Conservation (phyloP, 2,329 filamentous ascomycete genomes). For the Dichotomopilus funicola region DNA sequence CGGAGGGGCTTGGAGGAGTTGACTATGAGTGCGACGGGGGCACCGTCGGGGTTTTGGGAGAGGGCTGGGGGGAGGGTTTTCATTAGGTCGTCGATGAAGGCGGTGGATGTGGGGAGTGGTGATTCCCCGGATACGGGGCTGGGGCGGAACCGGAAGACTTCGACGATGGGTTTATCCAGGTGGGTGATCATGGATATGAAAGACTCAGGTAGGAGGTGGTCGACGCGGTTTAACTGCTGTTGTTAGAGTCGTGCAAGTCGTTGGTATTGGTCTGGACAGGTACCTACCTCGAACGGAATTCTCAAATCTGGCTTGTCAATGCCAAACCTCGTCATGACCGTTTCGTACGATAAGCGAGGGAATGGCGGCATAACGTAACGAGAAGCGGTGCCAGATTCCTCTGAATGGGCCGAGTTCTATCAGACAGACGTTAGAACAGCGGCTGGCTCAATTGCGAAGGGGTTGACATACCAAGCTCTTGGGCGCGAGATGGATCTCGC, state of each 20-base stretch:
- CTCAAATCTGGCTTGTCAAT: conserved; percentile 90
- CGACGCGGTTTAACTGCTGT: conserved; percentile 57
- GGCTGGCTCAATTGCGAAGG: too few relatives aligned
- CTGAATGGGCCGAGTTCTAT: background rate
- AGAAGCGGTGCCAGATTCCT: background rate
- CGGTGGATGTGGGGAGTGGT: background rate
- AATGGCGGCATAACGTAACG: conserved; percentile 36
- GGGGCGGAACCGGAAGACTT: conserved; percentile 64
- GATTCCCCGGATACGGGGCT: conserved; percentile 20
- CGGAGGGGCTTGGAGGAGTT: conserved; percentile 67
- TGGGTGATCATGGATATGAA: conserved; percentile 71
- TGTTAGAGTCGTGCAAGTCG: conserved; percentile 6
- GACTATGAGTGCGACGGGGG: conserved; percentile 70
- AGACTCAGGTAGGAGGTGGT: conserved; percentile 53
- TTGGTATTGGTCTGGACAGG: background rate
- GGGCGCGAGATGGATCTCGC: conserved; percentile 26
- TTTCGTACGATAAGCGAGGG: conserved; percentile 59
- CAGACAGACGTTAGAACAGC: background rate
- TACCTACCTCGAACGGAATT: conserved; percentile 56
- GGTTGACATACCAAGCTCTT: conserved; percentile 10
- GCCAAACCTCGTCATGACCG: conserved; percentile 74
- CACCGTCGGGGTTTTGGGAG: conserved; percentile 64
- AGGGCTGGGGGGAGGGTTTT: conserved; percentile 55
- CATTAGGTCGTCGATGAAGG: conserved; percentile 64
- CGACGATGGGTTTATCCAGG: conserved; percentile 62